Percentiles rank a stretch among this genome's conserved stretches.
Conservation (phyloP, 768 basidiomycete genomes). For the Lactarius hatsudake region DNA sequence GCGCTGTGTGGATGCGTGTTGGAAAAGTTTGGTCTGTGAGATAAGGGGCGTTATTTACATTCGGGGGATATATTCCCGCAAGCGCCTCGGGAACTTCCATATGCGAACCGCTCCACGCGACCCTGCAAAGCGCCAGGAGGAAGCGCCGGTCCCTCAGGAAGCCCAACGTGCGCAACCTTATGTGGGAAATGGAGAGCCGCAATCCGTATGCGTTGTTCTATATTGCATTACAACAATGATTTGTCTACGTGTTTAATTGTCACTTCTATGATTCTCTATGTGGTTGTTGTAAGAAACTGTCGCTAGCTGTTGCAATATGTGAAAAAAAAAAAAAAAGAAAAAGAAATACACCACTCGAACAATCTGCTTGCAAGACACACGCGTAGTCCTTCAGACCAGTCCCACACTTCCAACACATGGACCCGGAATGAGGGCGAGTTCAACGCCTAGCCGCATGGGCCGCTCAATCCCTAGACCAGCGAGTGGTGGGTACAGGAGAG, state of each 20-base stretch:
- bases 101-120: neutral
- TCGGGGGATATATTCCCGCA: neutral
- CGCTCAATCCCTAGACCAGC: neutral
- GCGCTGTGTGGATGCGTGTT: neutral
- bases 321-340: neutral
- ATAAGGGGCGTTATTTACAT: neutral
- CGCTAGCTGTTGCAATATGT: neutral
- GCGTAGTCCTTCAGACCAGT: neutral
- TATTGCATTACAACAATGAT: neutral
- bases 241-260: neutral
- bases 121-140: neutral
- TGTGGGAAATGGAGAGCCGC: neutral
- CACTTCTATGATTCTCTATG: neutral
- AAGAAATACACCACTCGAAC: neutral
- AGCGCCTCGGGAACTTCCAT: neutral
- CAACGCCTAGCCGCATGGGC: neutral
- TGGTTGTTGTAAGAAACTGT: neutral
- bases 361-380: neutral
- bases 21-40: neutral
- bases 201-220: neutral
- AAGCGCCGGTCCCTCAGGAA: neutral
- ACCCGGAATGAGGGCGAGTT: conserved; percentile 11
- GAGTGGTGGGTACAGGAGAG: neutral
- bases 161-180: neutral
- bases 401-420: conserved; percentile 7